Base-by-base conservation (phyloP, 1,139 yeast genomes). In the Debaryomycetaceae sp. region DNA sequence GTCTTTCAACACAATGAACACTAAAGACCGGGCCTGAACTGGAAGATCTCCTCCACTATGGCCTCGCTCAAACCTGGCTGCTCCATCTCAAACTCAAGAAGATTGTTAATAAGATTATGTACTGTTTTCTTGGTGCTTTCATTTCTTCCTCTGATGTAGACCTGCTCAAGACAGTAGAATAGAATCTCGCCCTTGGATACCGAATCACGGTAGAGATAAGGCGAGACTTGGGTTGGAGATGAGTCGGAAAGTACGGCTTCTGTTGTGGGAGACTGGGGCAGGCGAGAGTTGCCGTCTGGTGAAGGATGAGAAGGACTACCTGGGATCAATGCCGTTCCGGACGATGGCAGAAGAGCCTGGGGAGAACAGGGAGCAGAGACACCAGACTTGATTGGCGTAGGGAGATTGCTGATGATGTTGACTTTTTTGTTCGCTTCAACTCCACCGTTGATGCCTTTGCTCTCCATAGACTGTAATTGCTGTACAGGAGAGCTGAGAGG, bases 51-150 rank as follows among this genome's bases (percentile, higher is more conserved):
- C 56, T 82, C 87, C 28, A 81, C 64, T n/a, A 83, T 66, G 0
- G 85, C 85, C 43, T 79, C 82, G 41, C 79, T 63, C 29, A 83
- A 62, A 0, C 91, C 91, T 0, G 86, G 83, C 43, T 75, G 78
- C n/a, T 61, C 57, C 31, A 53, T 47, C 51, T 83, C 89, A 40
- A 70, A 69, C n/a, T 53, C 55, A 2, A 55, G 48, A 37, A 79
- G 59, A n/a, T 52, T 56, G 15, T 59, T 52, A 24, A 70, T 63
- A 40, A 81, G 53, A 3, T 58, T 47, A 24, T 63, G 56, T 13
- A 81, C 83, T 4, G 72, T 61, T 4, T 47, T 43, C 43, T 65
- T 71, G 0, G 86, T 77, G n/a, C 59, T 65, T 9, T 56, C 59
- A 16, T 70, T 65, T 36, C 67, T 67, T 3, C 84, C 83, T 38